These are phyloP conservation scores for Boletus subparvulus DNA, from an alignment of 768 basidiomycete genomes.

Conservation along the genomic window DNA sequence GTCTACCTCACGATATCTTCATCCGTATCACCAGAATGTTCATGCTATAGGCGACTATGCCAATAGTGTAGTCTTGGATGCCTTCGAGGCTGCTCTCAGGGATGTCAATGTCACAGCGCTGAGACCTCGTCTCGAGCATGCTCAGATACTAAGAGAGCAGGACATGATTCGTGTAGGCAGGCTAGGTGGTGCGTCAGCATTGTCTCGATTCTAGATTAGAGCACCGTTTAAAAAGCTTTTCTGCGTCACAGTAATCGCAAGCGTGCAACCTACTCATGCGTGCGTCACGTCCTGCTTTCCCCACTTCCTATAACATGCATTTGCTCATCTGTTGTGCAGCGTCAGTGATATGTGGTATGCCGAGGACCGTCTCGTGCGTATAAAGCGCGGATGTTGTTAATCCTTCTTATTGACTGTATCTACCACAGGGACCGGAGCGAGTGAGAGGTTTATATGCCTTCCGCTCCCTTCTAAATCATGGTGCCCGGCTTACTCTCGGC, in stretches of 20 bases:
- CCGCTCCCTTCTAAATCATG: slow-evolving; percentile 63
- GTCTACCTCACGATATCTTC: not conserved
- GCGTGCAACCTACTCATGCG: slow-evolving; percentile 89
- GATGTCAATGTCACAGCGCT: slow-evolving; percentile 60
- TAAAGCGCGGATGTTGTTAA: not conserved
- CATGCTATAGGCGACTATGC: slow-evolving; percentile 88
- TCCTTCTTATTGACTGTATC: not conserved
- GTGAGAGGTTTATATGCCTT: slow-evolving; percentile 88
- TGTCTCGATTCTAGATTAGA: not conserved
- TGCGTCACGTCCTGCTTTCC: slow-evolving; percentile 36
- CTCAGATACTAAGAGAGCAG: slow-evolving; percentile 75
- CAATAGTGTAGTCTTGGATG: slow-evolving; percentile 79
- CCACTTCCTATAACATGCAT: not conserved
- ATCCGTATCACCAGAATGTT: slow-evolving; percentile 58
- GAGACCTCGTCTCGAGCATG: slow-evolving; percentile 86
- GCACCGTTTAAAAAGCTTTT: slow-evolving; percentile 18
- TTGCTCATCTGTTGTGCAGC: slow-evolving; percentile 32
- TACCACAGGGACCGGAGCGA: slow-evolving; percentile 69
- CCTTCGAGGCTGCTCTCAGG: slow-evolving; percentile 69
- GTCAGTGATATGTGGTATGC: slow-evolving; percentile 91
- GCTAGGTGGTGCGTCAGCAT: slow-evolving; percentile 60
- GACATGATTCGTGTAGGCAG: slow-evolving; percentile 78
- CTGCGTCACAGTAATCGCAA: slow-evolving; percentile 71
- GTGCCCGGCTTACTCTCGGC: slow-evolving; percentile 72
- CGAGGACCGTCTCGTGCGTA: slow-evolving; percentile 69